Evolutionary conservation across 345 rosid genomes (phyloP), one percentile per base, ranked within the genome.

Genomic region (Sisymbrium altissimum): DNA sequence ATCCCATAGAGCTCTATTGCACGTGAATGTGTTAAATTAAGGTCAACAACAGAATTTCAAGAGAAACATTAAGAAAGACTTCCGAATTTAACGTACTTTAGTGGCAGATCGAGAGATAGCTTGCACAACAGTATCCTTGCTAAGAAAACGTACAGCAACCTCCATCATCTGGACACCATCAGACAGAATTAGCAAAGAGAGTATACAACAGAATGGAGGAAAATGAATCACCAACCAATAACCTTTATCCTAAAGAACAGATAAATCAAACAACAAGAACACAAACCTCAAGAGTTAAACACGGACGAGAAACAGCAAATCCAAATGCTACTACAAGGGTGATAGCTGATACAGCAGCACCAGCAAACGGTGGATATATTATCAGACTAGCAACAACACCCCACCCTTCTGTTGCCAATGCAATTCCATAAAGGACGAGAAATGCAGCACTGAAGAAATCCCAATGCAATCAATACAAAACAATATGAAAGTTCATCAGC

Each of bases 371-470:
- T 49, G 99, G 99, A 83, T 90, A 89, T 69, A 96, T 90, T 70
- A 78, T 88, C 84, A 96, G 88, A 84, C 99, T 96, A 66, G 99
- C 99, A 75, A 96, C 96, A 50, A 96, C 99, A 66, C 99, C 99
- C 99, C 99, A 96, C 69, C 97, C 99, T 78, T 96, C 99, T 65
- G 86, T 92, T 76, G 99, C 98, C 83, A 96, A 83, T 30, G 99
- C 99, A 79, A 96, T 83, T 78, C 98, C 99, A 80, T 92, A 96
- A 59, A 96, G 90, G 83, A 96, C 80, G 60, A 96, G 96, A 86
- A 96, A 96, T 62, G 98, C 97, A 68, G 83, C 96, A 80, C 99
- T 96, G 92, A 67, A 32, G 38, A 54, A 45, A 70, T 36, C 65
- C 71, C 61, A 36, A 60, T 35, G 52, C 55, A 64, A 27, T 44